Percentiles rank a stretch among this genome's conserved stretches.
Evolutionary conservation across 306 rosid species (phyloP).

Genomic region (Ochetophila trinervis): DNA sequence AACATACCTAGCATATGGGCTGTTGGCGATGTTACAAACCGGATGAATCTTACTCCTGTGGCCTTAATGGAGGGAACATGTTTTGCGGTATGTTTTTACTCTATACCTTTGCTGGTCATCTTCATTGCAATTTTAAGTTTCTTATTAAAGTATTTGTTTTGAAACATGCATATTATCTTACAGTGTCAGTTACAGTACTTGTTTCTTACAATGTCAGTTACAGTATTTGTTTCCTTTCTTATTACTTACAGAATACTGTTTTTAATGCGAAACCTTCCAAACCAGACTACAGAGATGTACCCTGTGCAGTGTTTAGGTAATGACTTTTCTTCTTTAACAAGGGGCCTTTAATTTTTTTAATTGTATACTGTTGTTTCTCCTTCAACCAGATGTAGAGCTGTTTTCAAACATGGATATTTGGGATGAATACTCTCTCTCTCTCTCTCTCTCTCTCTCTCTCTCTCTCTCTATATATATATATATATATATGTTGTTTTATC

Average conservation of each 20-base stretch:
- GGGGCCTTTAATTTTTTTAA: neutral
- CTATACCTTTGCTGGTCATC: slow-evolving; percentile 4
- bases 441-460: too few relatives aligned
- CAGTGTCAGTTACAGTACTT: slow-evolving; percentile 1
- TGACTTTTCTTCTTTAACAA: neutral
- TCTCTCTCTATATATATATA: too few relatives aligned
- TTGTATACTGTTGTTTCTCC: neutral
- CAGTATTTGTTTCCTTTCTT: slow-evolving; percentile 11
- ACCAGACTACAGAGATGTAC: slow-evolving; percentile 60
- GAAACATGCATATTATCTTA: neutral
- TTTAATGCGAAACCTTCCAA: slow-evolving; percentile 70
- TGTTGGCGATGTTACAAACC: slow-evolving; percentile 91
- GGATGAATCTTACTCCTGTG: slow-evolving; percentile 89
- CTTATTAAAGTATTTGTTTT: neutral
- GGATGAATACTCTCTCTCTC: too few relatives aligned
- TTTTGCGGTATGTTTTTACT: slow-evolving; percentile 66
- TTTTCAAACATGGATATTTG: too few relatives aligned
- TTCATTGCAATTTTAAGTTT: neutral
- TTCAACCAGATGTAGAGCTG: neutral
- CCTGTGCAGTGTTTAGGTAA: slow-evolving; percentile 55
- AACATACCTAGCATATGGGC: slow-evolving; percentile 86
- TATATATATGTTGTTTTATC: too few relatives aligned
- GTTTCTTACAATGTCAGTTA: neutral
- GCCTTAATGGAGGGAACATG: slow-evolving; percentile 87
- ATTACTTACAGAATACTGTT: slow-evolving; percentile 66